A percentile compares a stretch with the other conserved stretches of the same genome.
Evolutionary conservation across 345 rosid species (phyloP).

Genomic region (Nephelium lappaceum): DNA sequence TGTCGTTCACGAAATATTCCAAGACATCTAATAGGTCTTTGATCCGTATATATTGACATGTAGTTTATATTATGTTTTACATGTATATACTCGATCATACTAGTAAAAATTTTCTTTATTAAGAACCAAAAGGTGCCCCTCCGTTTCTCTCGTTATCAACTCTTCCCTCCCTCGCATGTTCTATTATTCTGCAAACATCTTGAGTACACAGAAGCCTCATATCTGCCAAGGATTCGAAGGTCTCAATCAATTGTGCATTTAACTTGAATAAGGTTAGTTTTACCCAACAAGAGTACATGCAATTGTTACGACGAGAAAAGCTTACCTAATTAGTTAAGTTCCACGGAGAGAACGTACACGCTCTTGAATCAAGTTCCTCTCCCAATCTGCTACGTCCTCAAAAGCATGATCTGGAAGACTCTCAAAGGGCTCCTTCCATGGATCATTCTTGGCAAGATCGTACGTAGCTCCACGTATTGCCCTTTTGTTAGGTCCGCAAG

Average conservation of each 20-base stretch:
- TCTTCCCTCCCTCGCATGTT: no score
- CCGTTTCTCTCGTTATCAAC: neutral
- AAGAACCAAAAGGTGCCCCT: neutral
- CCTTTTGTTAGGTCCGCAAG: conserved; percentile 82
- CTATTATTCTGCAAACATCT: neutral
- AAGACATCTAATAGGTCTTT: no score
- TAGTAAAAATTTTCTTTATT: no score
- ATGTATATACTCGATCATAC: neutral
- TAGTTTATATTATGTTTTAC: neutral
- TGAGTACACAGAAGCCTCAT: neutral
- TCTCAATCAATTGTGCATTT: no score
- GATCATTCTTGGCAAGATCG: conserved; percentile 80
- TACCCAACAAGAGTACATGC: neutral
- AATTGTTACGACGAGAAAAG: neutral
- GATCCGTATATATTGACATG: neutral
- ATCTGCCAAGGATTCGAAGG: neutral
- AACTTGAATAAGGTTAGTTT: neutral
- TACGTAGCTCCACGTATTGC: conserved; percentile 85
- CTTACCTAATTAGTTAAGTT: conserved; percentile 43
- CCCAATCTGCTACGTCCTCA: conserved; percentile 83
- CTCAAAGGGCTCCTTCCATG: conserved; percentile 79
- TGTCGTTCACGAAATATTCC: neutral
- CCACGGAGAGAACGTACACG: conserved; percentile 60
- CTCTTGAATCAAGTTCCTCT: conserved; percentile 79
- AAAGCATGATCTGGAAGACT: conserved; percentile 80